phyloP scores from a whole-genome alignment of 345 rosid genomes.

The Populus euphratica region DNA sequence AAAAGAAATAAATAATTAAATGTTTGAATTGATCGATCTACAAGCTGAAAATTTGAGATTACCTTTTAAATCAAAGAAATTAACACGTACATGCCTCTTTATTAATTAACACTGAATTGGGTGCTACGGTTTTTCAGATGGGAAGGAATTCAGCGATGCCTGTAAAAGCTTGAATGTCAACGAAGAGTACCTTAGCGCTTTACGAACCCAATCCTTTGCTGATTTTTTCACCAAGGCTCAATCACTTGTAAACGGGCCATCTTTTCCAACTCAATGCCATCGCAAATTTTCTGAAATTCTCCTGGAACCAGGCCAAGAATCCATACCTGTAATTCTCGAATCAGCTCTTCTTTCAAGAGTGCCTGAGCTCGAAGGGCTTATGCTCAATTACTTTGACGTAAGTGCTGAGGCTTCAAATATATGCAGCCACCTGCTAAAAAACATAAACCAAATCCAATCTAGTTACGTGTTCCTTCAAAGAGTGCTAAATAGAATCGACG shows the following conservation, averaged over 20 bases:
- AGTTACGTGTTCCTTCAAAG: conserved; percentile 18
- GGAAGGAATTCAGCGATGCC: conserved; percentile 15
- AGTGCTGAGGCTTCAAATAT: conserved; percentile 45
- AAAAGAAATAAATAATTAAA: too few species aligned
- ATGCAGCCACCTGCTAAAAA: conserved; percentile 32
- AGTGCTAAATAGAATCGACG: conserved; percentile 20
- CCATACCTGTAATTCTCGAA: conserved; percentile 34
- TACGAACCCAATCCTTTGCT: conserved; percentile 42
- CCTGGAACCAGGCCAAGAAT: conserved; percentile 40
- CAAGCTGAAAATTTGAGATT: not conserved
- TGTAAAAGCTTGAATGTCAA: conserved; percentile 34
- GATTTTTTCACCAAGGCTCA: conserved; percentile 43
- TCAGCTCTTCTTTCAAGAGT: conserved; percentile 21
- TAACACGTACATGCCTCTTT: not conserved
- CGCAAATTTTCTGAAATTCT: conserved; percentile 27
- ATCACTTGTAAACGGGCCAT: conserved; percentile 18
- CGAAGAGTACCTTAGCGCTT: conserved; percentile 38
- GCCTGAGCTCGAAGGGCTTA: conserved; percentile 32
- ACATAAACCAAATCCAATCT: conserved; percentile 24
- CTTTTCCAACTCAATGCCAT: conserved; percentile 18
- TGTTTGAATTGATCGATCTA: too few species aligned
- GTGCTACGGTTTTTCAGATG: conserved; percentile 20
- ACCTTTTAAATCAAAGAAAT: not conserved
- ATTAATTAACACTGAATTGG: not conserved
- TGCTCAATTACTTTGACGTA: conserved; percentile 37